Evolutionary conservation across 2,329 filamentous ascomycete species (phyloP).

Genomic region (Anisogramma anomala): DNA sequence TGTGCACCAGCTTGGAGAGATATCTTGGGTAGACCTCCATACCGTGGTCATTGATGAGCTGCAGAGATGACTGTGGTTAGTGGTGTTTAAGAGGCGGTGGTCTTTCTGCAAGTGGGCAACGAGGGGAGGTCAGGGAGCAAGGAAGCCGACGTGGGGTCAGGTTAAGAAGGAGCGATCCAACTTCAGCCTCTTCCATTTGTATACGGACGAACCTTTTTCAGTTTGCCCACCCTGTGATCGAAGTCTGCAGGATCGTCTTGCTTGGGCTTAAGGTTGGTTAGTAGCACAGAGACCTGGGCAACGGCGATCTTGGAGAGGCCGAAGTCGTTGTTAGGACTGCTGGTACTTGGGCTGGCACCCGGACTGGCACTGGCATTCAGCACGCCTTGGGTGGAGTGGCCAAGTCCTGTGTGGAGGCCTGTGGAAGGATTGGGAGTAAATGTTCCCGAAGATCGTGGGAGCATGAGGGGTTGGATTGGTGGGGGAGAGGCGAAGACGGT

Average conservation of each 20-base stretch:
- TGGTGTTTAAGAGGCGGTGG: neutral
- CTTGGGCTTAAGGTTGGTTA: conserved; percentile 92
- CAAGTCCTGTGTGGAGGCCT: conserved; percentile 43
- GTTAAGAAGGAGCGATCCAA: neutral
- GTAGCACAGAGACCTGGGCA: conserved; percentile 85
- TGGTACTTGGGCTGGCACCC: conserved; percentile 50
- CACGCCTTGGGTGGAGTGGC: conserved; percentile 44
- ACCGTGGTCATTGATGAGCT: conserved; percentile 95
- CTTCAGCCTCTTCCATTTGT: neutral
- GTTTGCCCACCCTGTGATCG: conserved; percentile 82
- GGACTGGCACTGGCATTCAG: conserved; percentile 40
- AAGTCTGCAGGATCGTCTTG: conserved; percentile 78
- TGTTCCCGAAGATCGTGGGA: conserved; percentile 50
- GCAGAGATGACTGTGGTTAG: conserved; percentile 5
- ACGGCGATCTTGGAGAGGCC: conserved; percentile 86
- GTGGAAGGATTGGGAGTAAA: conserved; percentile 52
- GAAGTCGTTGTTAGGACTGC: conserved; percentile 49
- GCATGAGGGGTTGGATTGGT: conserved; percentile 33
- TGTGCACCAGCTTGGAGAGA: conserved; percentile 81
- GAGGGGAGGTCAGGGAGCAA: neutral
- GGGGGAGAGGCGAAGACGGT: conserved; percentile 18
- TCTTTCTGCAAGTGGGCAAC: neutral
- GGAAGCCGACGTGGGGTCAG: no score
- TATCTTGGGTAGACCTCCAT: conserved; percentile 98
- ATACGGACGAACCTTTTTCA: conserved; percentile 62